These are phyloP conservation scores for Stromatinia cepivora DNA, from an alignment of 2,329 filamentous ascomycete genomes.

Conservation along the genomic window DNA sequence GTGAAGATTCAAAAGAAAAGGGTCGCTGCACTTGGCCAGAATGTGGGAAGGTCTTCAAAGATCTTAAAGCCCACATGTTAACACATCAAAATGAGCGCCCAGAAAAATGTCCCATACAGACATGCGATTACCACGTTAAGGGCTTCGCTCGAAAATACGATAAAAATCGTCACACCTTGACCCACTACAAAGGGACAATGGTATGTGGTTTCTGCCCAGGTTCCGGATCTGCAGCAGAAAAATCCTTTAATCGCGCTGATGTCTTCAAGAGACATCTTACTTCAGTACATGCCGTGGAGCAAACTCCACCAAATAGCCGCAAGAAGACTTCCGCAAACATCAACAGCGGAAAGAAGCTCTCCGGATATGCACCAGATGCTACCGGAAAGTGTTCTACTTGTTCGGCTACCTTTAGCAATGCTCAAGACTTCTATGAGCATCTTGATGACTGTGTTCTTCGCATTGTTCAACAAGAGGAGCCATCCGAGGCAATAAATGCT, in stretches of 20 bases:
- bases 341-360: slow-evolving; percentile 54
- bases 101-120: slow-evolving; percentile 92
- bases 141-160: slow-evolving; percentile 97
- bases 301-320: slow-evolving; percentile 86
- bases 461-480: slow-evolving; percentile 71
- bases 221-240: slow-evolving; percentile 82
- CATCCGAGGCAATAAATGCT: slow-evolving; percentile 67
- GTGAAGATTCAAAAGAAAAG: slow-evolving; percentile 40
- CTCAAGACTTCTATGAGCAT: slow-evolving; percentile 98
- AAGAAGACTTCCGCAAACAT: slow-evolving; percentile 56
- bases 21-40: slow-evolving; percentile 56
- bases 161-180: slow-evolving; percentile 94
- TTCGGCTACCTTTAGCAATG: slow-evolving; percentile 76
- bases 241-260: slow-evolving; percentile 94
- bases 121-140: slow-evolving; percentile 91
- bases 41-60: slow-evolving; percentile 61
- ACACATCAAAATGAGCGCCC: slow-evolving; percentile 92
- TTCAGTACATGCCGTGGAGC: slow-evolving; percentile 89
- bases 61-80: slow-evolving; percentile 85
- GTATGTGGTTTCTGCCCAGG: slow-evolving; percentile 95
- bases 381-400: slow-evolving; percentile 92
- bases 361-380: slow-evolving; percentile 71
- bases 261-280: slow-evolving; percentile 97
- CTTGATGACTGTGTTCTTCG: slow-evolving; percentile 74
- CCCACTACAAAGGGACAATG: slow-evolving; percentile 98